Base-by-base conservation (phyloP, 805 yeast genomes). In the Wickerhamiella galacta region DNA sequence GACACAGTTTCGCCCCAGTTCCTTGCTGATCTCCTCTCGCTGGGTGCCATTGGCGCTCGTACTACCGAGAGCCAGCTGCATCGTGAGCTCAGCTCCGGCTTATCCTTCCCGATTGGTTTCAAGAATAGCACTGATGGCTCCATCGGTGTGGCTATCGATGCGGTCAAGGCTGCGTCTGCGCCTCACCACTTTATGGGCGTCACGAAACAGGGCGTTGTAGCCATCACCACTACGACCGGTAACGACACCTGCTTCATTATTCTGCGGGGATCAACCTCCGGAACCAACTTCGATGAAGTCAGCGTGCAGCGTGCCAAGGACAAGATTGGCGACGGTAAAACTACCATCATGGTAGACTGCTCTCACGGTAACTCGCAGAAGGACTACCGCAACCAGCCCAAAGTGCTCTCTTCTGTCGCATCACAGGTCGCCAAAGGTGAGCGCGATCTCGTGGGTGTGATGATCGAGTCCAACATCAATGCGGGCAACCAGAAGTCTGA, bases 41-140 rank as follows among this genome's bases (percentile, higher is more conserved):
- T 90, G 34, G 98, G 98, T 50, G 98, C 98, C 31, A 85, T 87
- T 55, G 98, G 98, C 49, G 98, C 98, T 25, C 77, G 98, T 66
- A 87, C 98, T 29, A 87, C 98, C 25, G 98, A 87, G 63, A 83
- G 95, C 25, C 98, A 87, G 63, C 70, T 87, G 34, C 98, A 87
- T 58, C 75, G 98, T 57, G 98, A 87, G 58, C 69, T 87, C 45
- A 94, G 96, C 3, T 83, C 95, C 1, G 98, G 96, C 20, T 64
- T 90, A 30, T 80, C 94, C 3, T 87, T 90, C 82, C 98, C 98
- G 27, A 82, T 87, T 38, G 98, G 98, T 34, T 87, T 87, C 75
- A 87, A 87, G 56, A 87, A 87, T 53, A 96, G 96, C 52, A 87
- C 98, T 25, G 96, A 90, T 56, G 98, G 98, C 51, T 73, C 85